These are phyloP conservation scores for Platanus orientalis DNA, from an alignment of 164 flowering plant species.

Conservation along the genomic window DNA sequence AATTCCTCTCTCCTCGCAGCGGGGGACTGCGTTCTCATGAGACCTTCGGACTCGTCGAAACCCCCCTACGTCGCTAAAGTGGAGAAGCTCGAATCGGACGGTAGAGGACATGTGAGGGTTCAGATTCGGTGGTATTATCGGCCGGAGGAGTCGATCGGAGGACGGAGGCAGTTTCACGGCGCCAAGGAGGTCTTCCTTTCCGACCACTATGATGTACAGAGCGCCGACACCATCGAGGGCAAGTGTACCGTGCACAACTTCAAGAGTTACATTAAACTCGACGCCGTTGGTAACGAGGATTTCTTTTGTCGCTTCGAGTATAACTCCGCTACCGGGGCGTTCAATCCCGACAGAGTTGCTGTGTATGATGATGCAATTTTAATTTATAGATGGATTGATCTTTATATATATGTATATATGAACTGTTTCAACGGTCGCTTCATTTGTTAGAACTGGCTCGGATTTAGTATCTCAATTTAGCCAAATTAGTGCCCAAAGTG, in stretches of 20 bases:
- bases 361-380: neutral
- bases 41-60: conserved; percentile 1
- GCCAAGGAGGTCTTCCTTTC: conserved; percentile 4
- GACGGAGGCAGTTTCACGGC: conserved; percentile 1
- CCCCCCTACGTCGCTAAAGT: conserved; percentile 3
- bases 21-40: conserved; percentile 1
- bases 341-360: conserved; percentile 4
- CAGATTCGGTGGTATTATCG: neutral
- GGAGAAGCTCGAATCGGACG: conserved; percentile 2
- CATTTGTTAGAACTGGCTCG: neutral
- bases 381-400: too few species aligned
- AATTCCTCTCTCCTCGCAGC: neutral
- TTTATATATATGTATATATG: neutral
- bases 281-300: conserved; percentile 5
- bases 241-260: conserved; percentile 3
- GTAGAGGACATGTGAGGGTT: neutral
- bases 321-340: conserved; percentile 1
- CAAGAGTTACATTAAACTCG: neutral
- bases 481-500: neutral
- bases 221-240: conserved; percentile 7
- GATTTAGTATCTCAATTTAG: neutral
- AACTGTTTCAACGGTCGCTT: neutral
- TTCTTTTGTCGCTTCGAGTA: conserved; percentile 4
- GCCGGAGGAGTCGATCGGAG: conserved; percentile 4
- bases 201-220: conserved; percentile 2